Base-by-base conservation (phyloP, 129 eudicot genomes). In the Dittrichia graveolens region DNA sequence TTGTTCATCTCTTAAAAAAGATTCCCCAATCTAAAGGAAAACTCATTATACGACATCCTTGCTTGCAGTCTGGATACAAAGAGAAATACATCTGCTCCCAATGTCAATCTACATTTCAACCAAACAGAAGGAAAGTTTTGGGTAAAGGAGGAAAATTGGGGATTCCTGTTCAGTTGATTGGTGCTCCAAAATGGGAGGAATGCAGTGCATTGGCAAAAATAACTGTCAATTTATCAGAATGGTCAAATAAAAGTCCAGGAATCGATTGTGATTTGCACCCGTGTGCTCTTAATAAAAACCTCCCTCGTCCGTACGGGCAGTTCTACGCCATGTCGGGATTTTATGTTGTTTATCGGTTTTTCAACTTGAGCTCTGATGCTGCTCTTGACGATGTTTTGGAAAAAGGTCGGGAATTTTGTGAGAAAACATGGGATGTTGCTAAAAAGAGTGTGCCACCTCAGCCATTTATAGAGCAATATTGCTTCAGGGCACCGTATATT, bases 311-410 rank as follows among this genome's bases (percentile, higher is more conserved):
- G 4, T 69, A 49, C 40, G 99, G 99, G 37, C 88, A 90, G 5
- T 94, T 94, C 71, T 94, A 85, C 65, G 99, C 96, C 14, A 90
- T 94, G 89, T 90, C 97, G 57, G 99, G 99, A 12, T 94, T 94
- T 69, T 94, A 52, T 72, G 99, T 94, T 63, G 99, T 94, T 15
- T 94, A 90, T 68, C 84, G 89, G 38, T 95, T 95, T 76, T 95
- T 88, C 61, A 95, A 95, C 83, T 72, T 95, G 81, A 88, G 86
- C 45, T 46, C 93, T 18, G 99, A 90, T 77, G 93, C 96, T 53
- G 78, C 89, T 16, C 89, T 94, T 40, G 97, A 94, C 24, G 96
- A 88, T 71, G 94, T 94, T 6, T 65, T 94, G 56, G 93, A 90
- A 61, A 94, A 86, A 75, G 99, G 99, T 44, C 89, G 83, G 7